Percentiles rank a stretch among this genome's conserved stretches.
Evolutionary conservation across 139 green algal genomes (phyloP).

Genomic region (Closterium sp.): DNA sequence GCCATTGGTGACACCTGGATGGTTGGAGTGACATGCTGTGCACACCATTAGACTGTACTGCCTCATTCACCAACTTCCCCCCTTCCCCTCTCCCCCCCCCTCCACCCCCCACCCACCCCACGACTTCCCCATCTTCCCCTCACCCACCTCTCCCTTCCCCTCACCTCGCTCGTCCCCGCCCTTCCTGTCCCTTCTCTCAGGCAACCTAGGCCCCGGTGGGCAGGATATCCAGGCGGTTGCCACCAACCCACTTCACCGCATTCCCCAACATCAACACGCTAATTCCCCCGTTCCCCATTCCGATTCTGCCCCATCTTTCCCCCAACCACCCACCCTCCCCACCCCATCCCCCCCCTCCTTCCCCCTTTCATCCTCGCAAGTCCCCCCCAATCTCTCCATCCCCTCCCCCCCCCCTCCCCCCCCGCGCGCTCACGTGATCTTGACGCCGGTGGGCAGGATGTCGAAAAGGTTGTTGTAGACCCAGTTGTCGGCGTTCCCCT

Average conservation of each 20-base stretch:
- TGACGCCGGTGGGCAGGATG: constrained; percentile 4
- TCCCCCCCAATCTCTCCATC: not conserved
- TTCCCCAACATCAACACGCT: not conserved
- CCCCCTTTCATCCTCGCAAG: no score
- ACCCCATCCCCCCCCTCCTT: not conserved
- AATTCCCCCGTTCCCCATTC: not conserved
- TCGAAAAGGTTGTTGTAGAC: not conserved
- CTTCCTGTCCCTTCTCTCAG: no score
- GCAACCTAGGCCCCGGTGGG: not conserved
- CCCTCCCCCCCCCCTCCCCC: not conserved
- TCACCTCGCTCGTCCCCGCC: no score
- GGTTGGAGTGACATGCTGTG: no score
- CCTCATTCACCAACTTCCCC: no score
- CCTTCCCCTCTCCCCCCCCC: no score
- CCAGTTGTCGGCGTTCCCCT: not conserved
- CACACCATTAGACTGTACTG: no score
- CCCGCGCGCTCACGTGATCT: not conserved
- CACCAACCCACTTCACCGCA: not conserved
- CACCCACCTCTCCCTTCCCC: no score
- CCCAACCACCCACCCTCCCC: not conserved
- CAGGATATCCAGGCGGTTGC: not conserved
- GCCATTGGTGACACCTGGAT: no score
- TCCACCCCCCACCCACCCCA: no score
- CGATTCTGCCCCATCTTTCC: not conserved
- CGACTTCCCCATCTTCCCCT: no score